Evolutionary conservation across 768 basidiomycete genomes (phyloP), one percentile per base, ranked within the genome.

Genomic region (Trametes sanguinea): DNA sequence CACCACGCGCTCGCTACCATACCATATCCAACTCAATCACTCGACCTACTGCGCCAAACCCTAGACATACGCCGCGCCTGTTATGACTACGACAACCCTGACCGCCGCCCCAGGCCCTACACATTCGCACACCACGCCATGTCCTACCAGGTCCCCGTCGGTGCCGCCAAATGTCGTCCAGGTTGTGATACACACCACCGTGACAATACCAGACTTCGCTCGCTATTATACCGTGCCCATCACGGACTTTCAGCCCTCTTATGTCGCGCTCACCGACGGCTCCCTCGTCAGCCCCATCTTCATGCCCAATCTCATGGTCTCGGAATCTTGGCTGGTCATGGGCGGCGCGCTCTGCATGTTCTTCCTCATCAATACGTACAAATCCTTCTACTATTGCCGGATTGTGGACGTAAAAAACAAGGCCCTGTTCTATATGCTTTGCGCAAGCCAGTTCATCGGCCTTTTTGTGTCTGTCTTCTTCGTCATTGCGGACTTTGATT

Each of bases 321-420:
- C 80, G 7, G 76, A 81, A 64, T 67, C 78, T 27, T 74, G 75
- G 62, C 71, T 88, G 14, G 67, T 86, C 60, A 72, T 84, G 30
- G 72, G 75, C n/a, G 83, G 82, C 35, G 75, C 78, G 39, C 73
- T 87, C 54, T 74, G 77, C 39, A 76, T 78, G 67, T 68, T 87
- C 32, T 86, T 85, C 66, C 56, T 81, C 45, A 71, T 83, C 61
- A 89, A 85, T 66, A 78, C 84, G 45, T 55, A 79, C 53, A 77
- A 79, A 42, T 80, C 83, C 13, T 74, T 76, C 43, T 76, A 78
- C 61, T 88, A 85, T 70, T 68, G 87, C 32, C 77, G 82, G 37
- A 74, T 81, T 37, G 80, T 79, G n/a, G 82, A 76, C 66, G 78
- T 86, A 43, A 85, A 84, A 72, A 81, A 80, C 68, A 87, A 83